These are phyloP conservation scores for Leishmania mexicana DNA, from an alignment of 208 protist species.

Conservation along the genomic window DNA sequence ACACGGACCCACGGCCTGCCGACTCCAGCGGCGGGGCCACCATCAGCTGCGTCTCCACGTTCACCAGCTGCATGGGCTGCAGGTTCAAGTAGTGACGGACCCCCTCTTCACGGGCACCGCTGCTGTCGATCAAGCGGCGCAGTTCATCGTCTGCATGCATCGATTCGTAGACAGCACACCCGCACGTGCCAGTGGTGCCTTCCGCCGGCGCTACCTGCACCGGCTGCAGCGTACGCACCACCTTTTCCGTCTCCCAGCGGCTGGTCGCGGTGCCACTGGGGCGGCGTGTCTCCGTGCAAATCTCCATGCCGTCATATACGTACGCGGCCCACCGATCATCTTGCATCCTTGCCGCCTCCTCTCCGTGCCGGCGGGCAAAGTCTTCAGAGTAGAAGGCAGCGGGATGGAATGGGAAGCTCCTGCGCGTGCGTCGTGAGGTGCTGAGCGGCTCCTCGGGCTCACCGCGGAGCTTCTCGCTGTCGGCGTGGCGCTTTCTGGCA, in stretches of 20 bases:
- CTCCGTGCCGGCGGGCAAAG: slow-evolving; percentile 17
- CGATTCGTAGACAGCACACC: slow-evolving; percentile 43
- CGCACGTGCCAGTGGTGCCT: slow-evolving; percentile 28
- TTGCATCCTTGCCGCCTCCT: slow-evolving; percentile 10
- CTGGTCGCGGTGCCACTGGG: slow-evolving; percentile 15
- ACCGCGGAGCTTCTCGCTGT: slow-evolving; percentile 1
- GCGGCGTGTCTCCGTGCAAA: slow-evolving; percentile 18
- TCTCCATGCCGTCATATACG: slow-evolving; percentile 35
- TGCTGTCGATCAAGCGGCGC: slow-evolving; percentile 35
- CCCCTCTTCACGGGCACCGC: slow-evolving; percentile 37
- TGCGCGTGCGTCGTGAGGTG: slow-evolving; percentile 20
- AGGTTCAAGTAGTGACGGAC: slow-evolving; percentile 64
- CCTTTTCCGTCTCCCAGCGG: slow-evolving; percentile 31
- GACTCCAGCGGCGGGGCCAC: slow-evolving; percentile 32
- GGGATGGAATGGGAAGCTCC: slow-evolving; percentile 28
- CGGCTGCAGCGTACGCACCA: slow-evolving; percentile 52
- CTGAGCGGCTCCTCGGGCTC: slow-evolving; percentile 15
- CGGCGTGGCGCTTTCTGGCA: slow-evolving; percentile 38
- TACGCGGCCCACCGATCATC: slow-evolving; percentile 34
- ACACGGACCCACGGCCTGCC: slow-evolving; percentile 2
- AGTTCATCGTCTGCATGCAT: slow-evolving; percentile 23
- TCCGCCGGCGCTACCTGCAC: slow-evolving; percentile 33
- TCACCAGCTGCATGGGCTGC: slow-evolving; percentile 72
- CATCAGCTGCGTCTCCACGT: slow-evolving; percentile 50
- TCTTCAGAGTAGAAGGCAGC: slow-evolving; percentile 34